phyloP scores from a whole-genome alignment of 805 yeast species.

The Yamadazyma insecticola region DNA sequence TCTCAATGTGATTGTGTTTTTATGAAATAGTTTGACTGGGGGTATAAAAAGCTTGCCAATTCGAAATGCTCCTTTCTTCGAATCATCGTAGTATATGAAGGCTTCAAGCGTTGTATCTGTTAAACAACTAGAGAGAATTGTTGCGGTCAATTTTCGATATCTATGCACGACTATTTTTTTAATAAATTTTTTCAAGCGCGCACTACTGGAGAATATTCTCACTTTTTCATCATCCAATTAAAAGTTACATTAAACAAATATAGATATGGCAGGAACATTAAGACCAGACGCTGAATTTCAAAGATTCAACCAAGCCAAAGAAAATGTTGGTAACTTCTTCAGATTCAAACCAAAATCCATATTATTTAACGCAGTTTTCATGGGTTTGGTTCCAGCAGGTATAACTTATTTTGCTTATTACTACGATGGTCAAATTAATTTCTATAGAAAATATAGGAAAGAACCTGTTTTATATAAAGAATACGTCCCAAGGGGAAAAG shows the following conservation, averaged over 20 bases:
- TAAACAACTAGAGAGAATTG: no score
- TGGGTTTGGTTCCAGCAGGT: constrained; percentile 37
- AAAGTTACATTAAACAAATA: not conserved
- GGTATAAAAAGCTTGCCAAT: no score
- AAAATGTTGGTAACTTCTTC: constrained; percentile 37
- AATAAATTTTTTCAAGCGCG: no score
- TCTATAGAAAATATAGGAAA: constrained; percentile 31
- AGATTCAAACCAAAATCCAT: constrained; percentile 38
- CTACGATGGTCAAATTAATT: constrained; percentile 33
- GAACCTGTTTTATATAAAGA: constrained; percentile 31
- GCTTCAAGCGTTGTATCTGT: no score
- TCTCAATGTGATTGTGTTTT: no score
- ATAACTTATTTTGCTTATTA: constrained; percentile 33
- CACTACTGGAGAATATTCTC: no score
- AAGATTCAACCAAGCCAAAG: constrained; percentile 39
- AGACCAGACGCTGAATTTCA: constrained; percentile 39
- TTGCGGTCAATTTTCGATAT: no score
- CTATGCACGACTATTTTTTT: no score
- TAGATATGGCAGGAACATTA: constrained; percentile 38
- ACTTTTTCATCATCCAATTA: constrained; percentile 5
- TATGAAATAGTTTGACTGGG: no score
- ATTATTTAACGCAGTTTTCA: constrained; percentile 27
- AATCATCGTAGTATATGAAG: no score
- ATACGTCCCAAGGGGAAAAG: constrained; percentile 41
- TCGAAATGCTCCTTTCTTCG: no score